Base-by-base conservation (phyloP, 179 eudicot genomes). In the Silene vulgaris region DNA sequence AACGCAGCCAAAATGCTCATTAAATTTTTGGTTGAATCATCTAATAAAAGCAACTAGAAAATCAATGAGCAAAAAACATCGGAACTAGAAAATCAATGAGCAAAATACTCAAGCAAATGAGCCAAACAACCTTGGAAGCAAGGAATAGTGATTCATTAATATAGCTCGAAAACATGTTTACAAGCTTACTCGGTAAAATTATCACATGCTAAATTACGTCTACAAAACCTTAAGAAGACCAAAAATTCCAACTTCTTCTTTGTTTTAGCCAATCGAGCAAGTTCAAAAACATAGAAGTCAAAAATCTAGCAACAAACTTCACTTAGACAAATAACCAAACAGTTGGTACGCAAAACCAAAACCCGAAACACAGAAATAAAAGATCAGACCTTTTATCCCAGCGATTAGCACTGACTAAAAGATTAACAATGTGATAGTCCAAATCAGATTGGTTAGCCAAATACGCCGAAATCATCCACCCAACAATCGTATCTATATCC, bases 331-430 rank as follows among this genome's bases (percentile, higher is more conserved):
- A 30, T 65, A 62, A 21, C 63, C 74, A 74, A 73, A 35, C 71
- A 77, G 0, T 3, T 71, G 74, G 54, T 11, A 32, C 9, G 64
- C 73, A 56, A 7, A 13, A 23, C 4, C 21, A 40, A 45, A 62
- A 61, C 28, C 9, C 8, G 6, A 45, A 50, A 21, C 13, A n/a
- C 20, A 19, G 29, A 17, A 1, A 1, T 0, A 30, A 63, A 69
- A 61, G 29, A 29, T 14, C 75, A 60, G 69, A 92, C 99, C 96
- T 92, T 81, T 95, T 95, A 82, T 95, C 97, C 99, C 99, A 95
- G 40, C 99, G 95, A 77, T 95, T 95, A 59, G 97, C 95, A 78
- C 95, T 92, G 79, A 92, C 92, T 57, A 95, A 84, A 8, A 95
- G 87, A 82, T 95, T 97, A 72, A 92, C 83, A 3, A 96, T 82